phyloP scores from a whole-genome alignment of 1,139 yeast species.

The Ogataea hybrid region DNA sequence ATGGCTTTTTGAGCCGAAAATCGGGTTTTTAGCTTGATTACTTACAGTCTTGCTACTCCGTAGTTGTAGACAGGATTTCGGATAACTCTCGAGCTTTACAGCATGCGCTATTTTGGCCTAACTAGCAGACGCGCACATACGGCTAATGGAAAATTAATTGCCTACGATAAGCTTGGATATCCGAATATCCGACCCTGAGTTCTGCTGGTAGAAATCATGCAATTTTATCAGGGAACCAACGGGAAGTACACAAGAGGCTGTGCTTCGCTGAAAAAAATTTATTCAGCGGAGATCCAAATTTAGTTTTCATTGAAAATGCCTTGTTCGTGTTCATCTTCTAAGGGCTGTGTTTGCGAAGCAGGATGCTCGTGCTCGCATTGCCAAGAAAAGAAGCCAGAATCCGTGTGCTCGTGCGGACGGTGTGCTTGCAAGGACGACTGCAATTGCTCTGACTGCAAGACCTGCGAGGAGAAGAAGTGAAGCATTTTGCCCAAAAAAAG shows the following conservation, averaged over 20 bases:
- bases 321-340: not conserved
- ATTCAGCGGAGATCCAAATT: not conserved
- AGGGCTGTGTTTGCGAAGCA: slow-evolving; percentile 2
- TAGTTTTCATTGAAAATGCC: not conserved
- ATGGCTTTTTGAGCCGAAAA: no score
- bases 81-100: no score
- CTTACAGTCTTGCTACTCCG: no score
- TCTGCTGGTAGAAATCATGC: not conserved
- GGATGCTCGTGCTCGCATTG: slow-evolving; percentile 8
- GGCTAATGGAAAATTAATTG: no score
- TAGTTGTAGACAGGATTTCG: no score
- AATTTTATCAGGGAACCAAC: not conserved
- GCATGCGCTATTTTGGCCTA: no score
- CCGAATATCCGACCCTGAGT: not conserved
- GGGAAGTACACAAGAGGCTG: not conserved
- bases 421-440: slow-evolving; percentile 5
- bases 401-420: slow-evolving; percentile 5
- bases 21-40: no score
- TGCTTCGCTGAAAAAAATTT: not conserved
- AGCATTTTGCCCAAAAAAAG: no score
- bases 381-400: not conserved
- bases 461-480: slow-evolving; percentile 1
- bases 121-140: no score
- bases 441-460: slow-evolving; percentile 3
- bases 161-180: no score